Evolutionary conservation across 2,329 filamentous ascomycete genomes (phyloP).

Genomic region (Colletotrichum magnum): DNA sequence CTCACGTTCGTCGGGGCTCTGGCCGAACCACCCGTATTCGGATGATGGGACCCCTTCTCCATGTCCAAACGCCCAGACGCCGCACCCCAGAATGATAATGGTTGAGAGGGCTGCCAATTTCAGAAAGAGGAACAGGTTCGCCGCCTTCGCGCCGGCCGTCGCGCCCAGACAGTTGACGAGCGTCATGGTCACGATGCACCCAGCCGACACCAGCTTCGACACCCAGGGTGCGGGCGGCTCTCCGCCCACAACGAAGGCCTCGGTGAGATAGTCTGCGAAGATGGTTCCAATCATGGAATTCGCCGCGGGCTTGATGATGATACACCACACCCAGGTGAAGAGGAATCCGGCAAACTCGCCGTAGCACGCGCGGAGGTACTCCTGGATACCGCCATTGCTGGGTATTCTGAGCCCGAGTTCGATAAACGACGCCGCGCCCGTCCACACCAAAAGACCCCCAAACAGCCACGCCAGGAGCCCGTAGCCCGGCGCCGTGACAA

Average conservation of each 20-base stretch:
- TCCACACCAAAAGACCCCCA: constrained; percentile 61
- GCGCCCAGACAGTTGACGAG: constrained; percentile 60
- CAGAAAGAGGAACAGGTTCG: constrained; percentile 57
- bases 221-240: constrained; percentile 43
- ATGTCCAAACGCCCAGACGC: constrained; percentile 47
- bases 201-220: constrained; percentile 54
- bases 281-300: constrained; percentile 61
- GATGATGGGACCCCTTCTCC: constrained; percentile 54
- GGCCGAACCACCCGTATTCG: constrained; percentile 49
- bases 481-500: constrained; percentile 58
- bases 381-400: constrained; percentile 61
- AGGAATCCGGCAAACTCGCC: constrained; percentile 59
- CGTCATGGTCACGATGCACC: constrained; percentile 55
- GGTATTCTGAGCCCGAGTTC: constrained; percentile 61
- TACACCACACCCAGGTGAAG: constrained; percentile 60
- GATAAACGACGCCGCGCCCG: constrained; percentile 61
- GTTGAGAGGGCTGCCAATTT: constrained; percentile 43
- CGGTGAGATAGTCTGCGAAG: constrained; percentile 57
- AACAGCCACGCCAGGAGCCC: constrained; percentile 58
- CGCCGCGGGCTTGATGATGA: constrained; percentile 58
- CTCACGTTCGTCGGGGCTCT: constrained; percentile 36
- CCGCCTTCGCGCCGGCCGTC: constrained; percentile 54
- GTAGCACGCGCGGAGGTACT: constrained; percentile 58
- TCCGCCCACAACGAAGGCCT: constrained; percentile 47
- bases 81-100: constrained; percentile 43